Evolutionary conservation across 2,329 filamentous ascomycete species (phyloP), one percentile per base, ranked within the genome.

Genomic region (Apiospora hydei): DNA sequence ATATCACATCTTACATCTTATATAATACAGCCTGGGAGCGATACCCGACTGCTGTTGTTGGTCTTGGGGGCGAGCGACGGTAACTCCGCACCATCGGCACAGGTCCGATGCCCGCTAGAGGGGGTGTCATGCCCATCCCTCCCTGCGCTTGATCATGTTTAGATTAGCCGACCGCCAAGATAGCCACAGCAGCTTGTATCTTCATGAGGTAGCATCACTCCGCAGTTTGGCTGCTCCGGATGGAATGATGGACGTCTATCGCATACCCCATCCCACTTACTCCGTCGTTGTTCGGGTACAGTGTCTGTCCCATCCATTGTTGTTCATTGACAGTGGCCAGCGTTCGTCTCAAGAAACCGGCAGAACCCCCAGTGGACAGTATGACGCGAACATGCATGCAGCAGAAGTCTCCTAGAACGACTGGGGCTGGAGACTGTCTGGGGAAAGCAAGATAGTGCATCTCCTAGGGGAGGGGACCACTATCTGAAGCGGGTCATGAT

Each of bases 401-500:
- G 26, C 16, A 18, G 14, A 21, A 3, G 46, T n/a, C 46, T n/a
- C 26, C 26, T 34, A 57, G 51, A 18, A 30, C 13, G 24, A 30
- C 11, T 26, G 26, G 6, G 26, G 26, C 11, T 21, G 53, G 53
- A 26, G 53, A 34, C 16, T 61, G 24, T 53, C 53, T 61, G 53
- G 53, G 53, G 53, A 61, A 61, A 43, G 41, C 7, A 43, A 61
- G 53, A 61, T 38, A 61, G 53, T 34, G 53, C 53, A 18, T 61
- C 18, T 38, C 16, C 11, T 30, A 16, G 49, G 49, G 24, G 49
- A 43, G 51, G 5, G 26, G 53, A 21, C 30, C 53, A 21, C 53
- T 61, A 34, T 61, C 53, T 18, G 53, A 61, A 61, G 53, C 53
- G 53, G 53, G 53, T 61, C 53, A 21, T 61, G 30, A 6, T 61